A percentile compares a stretch with the other conserved stretches of the same genome.
Evolutionary conservation across 257 asterid genomes (phyloP).

Genomic region (Cinchona pubescens): DNA sequence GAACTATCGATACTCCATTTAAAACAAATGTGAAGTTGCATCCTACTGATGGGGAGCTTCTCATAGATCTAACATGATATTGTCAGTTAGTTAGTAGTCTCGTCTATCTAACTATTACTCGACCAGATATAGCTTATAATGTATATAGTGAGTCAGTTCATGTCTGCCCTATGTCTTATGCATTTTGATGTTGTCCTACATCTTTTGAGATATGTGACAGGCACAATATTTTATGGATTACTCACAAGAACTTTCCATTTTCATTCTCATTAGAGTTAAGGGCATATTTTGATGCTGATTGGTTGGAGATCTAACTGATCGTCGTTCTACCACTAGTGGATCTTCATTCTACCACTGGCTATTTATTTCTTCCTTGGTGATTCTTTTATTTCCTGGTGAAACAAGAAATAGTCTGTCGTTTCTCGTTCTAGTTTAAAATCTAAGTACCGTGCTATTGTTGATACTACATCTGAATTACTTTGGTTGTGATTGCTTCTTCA

Average conservation of each 20-base stretch:
- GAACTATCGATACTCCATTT: background rate
- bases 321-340: background rate
- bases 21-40: background rate
- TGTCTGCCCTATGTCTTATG: too few relatives aligned
- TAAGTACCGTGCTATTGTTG: background rate
- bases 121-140: too few relatives aligned
- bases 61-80: too few relatives aligned
- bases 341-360: background rate
- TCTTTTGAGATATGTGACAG: too few relatives aligned
- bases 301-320: background rate
- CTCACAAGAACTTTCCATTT: too few relatives aligned
- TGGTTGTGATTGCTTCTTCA: background rate
- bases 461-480: background rate
- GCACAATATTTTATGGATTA: too few relatives aligned
- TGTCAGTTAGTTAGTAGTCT: too few relatives aligned
- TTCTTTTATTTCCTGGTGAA: background rate
- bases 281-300: too few relatives aligned
- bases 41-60: slow-evolving; percentile 1
- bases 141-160: too few relatives aligned
- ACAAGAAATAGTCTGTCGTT: background rate
- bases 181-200: too few relatives aligned
- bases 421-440: background rate
- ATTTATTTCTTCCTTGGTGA: background rate
- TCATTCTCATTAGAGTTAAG: too few relatives aligned
- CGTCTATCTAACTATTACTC: too few relatives aligned